Conservation (phyloP, 441 rosid species). For the Flueggea neowawraea region DNA sequence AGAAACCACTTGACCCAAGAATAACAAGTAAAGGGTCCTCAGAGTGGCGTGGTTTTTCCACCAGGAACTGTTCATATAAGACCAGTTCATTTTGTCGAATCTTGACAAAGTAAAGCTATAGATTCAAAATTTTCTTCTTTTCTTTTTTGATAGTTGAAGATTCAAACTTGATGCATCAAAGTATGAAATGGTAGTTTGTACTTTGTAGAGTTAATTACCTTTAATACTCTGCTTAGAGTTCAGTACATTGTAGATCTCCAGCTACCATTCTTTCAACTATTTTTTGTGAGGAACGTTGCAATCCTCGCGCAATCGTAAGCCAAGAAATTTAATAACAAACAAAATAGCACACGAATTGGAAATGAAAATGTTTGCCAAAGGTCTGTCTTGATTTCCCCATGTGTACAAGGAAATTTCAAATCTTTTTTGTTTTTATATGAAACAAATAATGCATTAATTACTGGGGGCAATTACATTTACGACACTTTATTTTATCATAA, state of each 20-base stretch:
- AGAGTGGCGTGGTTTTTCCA: constrained; percentile 23
- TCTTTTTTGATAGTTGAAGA: neutral
- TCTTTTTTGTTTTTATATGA: no score
- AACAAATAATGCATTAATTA: no score
- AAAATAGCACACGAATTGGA: no score
- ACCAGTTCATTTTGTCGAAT: constrained; percentile 16
- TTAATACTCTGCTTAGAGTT: no score
- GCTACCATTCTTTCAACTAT: neutral
- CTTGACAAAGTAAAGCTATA: neutral
- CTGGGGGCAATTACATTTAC: no score
- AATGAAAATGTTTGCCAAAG: no score
- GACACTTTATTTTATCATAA: no score
- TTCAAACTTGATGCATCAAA: no score
- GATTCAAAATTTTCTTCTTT: neutral
- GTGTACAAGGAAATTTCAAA: no score
- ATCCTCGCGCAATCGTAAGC: neutral
- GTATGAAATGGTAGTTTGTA: no score
- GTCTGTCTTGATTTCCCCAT: no score
- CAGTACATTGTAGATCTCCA: neutral
- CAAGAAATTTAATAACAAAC: neutral
- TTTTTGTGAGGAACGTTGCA: neutral
- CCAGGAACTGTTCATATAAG: constrained; percentile 11
- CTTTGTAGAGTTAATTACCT: no score
- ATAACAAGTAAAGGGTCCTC: constrained; percentile 30
- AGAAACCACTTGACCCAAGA: constrained; percentile 57